A percentile compares a stretch with the other conserved stretches of the same genome.
Evolutionary conservation across 345 rosid species (phyloP).

Genomic region (Iberis pinnata): DNA sequence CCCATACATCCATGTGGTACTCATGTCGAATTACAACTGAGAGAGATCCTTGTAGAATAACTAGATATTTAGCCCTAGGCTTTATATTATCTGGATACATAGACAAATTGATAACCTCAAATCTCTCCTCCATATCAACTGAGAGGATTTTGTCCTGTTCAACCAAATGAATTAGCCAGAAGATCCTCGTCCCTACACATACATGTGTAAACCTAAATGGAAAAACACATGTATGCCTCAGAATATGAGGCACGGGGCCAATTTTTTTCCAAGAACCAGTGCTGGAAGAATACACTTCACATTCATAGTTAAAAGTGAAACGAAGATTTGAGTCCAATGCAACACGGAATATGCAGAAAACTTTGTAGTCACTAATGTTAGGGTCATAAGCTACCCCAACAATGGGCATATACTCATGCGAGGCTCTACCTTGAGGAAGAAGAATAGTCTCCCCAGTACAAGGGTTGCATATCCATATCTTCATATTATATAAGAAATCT

Average conservation of each 20-base stretch:
- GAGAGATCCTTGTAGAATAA: too few species aligned
- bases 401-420: conserved; percentile 9
- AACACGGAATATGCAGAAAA: conserved; percentile 27
- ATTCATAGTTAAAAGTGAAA: too few species aligned
- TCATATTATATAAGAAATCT: conserved; percentile 16
- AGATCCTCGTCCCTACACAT: conserved; percentile 22
- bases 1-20: conserved; percentile 14
- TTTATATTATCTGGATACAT: too few species aligned
- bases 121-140: conserved; percentile 15
- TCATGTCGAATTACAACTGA: conserved; percentile 24
- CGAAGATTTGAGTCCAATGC: background rate
- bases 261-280: conserved; percentile 29
- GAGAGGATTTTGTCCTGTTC: conserved; percentile 10
- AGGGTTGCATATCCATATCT: conserved; percentile 34
- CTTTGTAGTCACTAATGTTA: conserved; percentile 26
- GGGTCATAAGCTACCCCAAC: conserved; percentile 33
- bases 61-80: too few species aligned
- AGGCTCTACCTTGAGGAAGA: conserved; percentile 33
- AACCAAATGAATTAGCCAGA: conserved; percentile 28
- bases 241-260: conserved; percentile 23
- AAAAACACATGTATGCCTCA: conserved; percentile 17
- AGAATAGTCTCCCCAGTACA: conserved; percentile 19
- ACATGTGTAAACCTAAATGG: too few species aligned
- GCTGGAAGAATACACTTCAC: conserved; percentile 34
- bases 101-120: background rate